Percentiles rank a stretch among this genome's conserved stretches.
These are phyloP conservation scores for Sordaria brevicollis DNA, from an alignment of 495 filamentous ascomycete genomes.

Conservation along the genomic window DNA sequence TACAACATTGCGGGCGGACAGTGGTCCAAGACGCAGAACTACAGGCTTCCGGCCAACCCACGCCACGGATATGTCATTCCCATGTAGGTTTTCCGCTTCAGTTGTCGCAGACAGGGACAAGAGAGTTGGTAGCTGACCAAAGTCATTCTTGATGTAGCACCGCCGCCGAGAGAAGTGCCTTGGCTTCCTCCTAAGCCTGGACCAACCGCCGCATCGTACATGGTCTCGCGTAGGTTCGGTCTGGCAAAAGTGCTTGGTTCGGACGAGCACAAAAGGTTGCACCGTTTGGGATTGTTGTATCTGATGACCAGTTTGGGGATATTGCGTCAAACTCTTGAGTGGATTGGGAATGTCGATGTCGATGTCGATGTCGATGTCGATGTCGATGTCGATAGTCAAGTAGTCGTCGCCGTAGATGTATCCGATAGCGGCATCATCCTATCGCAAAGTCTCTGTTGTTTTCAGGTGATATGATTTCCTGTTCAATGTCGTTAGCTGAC, in stretches of 20 bases:
- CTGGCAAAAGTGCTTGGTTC: not conserved
- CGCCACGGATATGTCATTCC: conserved; percentile 1
- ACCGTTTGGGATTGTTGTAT: not conserved
- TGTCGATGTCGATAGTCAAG: not conserved
- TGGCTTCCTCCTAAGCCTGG: not conserved
- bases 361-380: too few species aligned
- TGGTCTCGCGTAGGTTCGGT: not conserved
- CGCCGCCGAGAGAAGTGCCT: not conserved
- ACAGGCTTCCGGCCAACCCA: not conserved
- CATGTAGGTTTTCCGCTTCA: not conserved
- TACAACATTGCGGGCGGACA: not conserved
- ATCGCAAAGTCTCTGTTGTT: not conserved
- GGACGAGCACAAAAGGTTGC: not conserved
- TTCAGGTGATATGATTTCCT: not conserved
- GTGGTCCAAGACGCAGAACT: not conserved
- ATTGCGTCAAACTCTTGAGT: not conserved
- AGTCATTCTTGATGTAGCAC: not conserved
- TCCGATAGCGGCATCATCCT: not conserved
- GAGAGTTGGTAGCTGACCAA: not conserved
- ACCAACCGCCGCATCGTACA: not conserved
- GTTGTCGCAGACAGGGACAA: not conserved
- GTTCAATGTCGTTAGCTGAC: too few species aligned
- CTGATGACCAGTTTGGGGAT: not conserved
- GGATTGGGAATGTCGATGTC: not conserved
- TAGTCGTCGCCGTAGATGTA: not conserved